phyloP scores from a whole-genome alignment of 805 yeast species.

The Lachancea thermotolerans region DNA sequence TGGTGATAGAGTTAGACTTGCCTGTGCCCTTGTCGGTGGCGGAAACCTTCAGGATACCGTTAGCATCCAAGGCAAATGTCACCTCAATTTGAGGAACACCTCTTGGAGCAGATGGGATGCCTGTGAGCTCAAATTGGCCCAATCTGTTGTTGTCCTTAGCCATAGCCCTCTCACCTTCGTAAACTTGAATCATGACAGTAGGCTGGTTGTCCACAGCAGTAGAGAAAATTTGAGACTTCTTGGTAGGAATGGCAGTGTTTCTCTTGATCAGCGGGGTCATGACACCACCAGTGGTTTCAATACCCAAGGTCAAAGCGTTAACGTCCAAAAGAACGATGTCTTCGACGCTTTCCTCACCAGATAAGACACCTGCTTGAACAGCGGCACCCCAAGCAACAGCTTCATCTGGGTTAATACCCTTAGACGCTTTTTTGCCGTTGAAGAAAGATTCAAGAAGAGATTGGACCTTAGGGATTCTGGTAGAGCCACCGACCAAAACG shows the following conservation, averaged over 20 bases:
- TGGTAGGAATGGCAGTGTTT: constrained; percentile 93
- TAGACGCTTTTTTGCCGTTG: constrained; percentile 91
- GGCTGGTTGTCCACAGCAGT: constrained; percentile 97
- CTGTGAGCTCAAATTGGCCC: constrained; percentile 92
- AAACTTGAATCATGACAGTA: constrained; percentile 88
- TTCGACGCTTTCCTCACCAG: constrained; percentile 92
- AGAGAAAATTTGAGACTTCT: constrained; percentile 90
- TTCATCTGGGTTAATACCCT: constrained; percentile 98
- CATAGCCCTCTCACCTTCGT: constrained; percentile 93
- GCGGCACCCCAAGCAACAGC: constrained; percentile 99
- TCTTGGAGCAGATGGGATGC: constrained; percentile 82
- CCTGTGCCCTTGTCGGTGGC: constrained; percentile 95
- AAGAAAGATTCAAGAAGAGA: constrained; percentile 84
- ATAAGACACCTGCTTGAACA: constrained; percentile 95
- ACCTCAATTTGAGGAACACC: constrained; percentile 83
- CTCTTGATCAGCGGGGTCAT: constrained; percentile 94
- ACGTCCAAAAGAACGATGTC: constrained; percentile 88
- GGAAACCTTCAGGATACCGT: constrained; percentile 93
- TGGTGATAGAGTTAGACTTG: constrained; percentile 82
- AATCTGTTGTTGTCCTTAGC: constrained; percentile 93
- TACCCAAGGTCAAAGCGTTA: constrained; percentile 90
- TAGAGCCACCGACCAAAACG: constrained; percentile 97
- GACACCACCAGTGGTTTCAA: constrained; percentile 95
- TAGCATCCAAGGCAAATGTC: constrained; percentile 93
- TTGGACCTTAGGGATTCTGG: constrained; percentile 98